phyloP scores from a whole-genome alignment of 805 yeast genomes.

The Metschnikowia arizonensis region DNA sequence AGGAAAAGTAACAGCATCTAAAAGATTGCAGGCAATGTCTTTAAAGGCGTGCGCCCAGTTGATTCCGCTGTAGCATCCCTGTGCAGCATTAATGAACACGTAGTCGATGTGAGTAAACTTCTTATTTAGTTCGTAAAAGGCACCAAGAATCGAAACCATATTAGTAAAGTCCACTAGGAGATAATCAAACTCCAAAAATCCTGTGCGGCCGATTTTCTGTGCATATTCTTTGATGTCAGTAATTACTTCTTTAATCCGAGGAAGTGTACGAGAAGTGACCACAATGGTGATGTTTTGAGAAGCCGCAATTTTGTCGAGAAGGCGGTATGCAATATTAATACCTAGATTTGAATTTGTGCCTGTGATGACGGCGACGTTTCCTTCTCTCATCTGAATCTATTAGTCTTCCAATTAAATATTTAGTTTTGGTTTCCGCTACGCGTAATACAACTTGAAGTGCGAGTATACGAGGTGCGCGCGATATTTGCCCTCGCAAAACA shows the following conservation, averaged over 20 bases:
- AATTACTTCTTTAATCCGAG: constrained; percentile 76
- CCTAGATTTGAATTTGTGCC: constrained; percentile 68
- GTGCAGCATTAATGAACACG: constrained; percentile 84
- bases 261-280: constrained; percentile 85
- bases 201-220: constrained; percentile 37
- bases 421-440: neutral
- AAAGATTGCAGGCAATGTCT: constrained; percentile 62
- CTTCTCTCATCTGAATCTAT: constrained; percentile 15
- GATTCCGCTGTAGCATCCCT: constrained; percentile 80
- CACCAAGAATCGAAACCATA: constrained; percentile 79
- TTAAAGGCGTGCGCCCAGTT: constrained; percentile 77
- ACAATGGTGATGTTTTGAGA: constrained; percentile 65
- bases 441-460: neutral
- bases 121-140: constrained; percentile 63
- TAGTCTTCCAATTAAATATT: neutral
- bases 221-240: constrained; percentile 38
- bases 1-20: constrained; percentile 84
- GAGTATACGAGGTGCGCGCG: constrained; percentile 2
- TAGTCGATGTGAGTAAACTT: constrained; percentile 69
- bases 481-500: constrained; percentile 7
- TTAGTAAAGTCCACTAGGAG: constrained; percentile 82
- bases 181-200: constrained; percentile 79
- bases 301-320: constrained; percentile 57
- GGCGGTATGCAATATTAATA: constrained; percentile 74
- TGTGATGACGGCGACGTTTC: constrained; percentile 38